Base-by-base conservation (phyloP, 768 basidiomycete genomes). In the Plicaturopsis crispa region DNA sequence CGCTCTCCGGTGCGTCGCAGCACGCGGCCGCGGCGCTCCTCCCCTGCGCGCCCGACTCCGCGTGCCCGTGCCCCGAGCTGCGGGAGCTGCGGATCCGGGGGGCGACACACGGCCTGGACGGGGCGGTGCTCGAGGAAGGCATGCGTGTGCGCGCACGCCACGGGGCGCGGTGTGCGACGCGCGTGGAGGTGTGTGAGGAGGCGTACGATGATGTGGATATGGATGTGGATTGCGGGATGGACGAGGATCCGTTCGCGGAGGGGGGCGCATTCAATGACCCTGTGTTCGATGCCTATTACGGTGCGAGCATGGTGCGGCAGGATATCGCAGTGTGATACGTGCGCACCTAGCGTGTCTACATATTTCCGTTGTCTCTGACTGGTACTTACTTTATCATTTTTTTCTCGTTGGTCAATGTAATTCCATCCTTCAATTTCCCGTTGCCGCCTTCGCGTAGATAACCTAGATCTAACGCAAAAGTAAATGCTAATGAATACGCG, bases 251-350 rank as follows among this genome's bases (percentile, higher is more conserved):
- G 22, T 63, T 56, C 45, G 41, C 43, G 28, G 48, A 47, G 33
- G 65, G 64, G 28, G 63, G 63, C 5, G 55, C 40, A 3, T 63
- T 65, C 36, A 59, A 66, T 37, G 63, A 66, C 42, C 56, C 59
- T 4, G 44, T 49, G 11, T 66, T 64, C 32, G 64, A 66, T 47
- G 52, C 55, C 4, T 28, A 28, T 28, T 28, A 28, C 14, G 26
- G 26, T n/a, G n/a, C n/a, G n/a, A n/a, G n/a, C n/a, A n/a, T n/a
- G n/a, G n/a, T n/a, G n/a, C n/a, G n/a, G n/a, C n/a, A n/a, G n/a
- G n/a, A n/a, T n/a, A n/a, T n/a, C n/a, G n/a, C n/a, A n/a, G n/a
- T n/a, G n/a, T n/a, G n/a, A n/a, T n/a, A n/a, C n/a, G n/a, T n/a
- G n/a, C n/a, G n/a, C n/a, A n/a, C n/a, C n/a, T n/a, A n/a, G n/a